Percentiles rank a stretch among this genome's conserved stretches.
phyloP scores from a whole-genome alignment of 1,284 basidiomycete genomes.

The Cutaneotrichosporon spelunceum region DNA sequence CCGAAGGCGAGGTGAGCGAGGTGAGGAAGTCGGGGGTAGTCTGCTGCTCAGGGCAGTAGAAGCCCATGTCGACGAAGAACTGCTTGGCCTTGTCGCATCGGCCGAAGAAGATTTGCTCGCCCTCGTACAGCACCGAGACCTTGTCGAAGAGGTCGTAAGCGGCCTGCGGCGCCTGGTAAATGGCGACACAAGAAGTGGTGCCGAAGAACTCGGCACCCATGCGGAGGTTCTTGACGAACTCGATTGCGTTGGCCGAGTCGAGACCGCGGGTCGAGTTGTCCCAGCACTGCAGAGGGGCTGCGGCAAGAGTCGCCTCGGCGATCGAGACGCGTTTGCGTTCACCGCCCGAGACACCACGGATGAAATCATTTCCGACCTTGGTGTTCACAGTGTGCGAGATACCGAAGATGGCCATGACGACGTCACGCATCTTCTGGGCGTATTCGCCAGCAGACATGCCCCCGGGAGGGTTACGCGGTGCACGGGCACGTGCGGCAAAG shows the following conservation, averaged over 20 bases:
- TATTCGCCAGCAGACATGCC: constrained; percentile 49
- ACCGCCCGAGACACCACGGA: constrained; percentile 57
- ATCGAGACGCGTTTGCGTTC: constrained; percentile 59
- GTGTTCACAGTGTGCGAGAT: constrained; percentile 56
- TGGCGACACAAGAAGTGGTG: constrained; percentile 47
- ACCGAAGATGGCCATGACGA: constrained; percentile 56
- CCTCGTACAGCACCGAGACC: constrained; percentile 71
- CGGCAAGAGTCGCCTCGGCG: constrained; percentile 52
- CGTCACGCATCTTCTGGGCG: constrained; percentile 52
- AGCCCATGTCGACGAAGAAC: constrained; percentile 77
- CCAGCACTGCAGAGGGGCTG: constrained; percentile 51
- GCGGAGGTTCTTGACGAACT: constrained; percentile 57
- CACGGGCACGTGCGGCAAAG: constrained; percentile 45
- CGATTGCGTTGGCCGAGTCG: constrained; percentile 58
- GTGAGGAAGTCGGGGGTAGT: constrained; percentile 60
- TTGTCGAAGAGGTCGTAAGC: constrained; percentile 64
- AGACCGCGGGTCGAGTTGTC: constrained; percentile 58
- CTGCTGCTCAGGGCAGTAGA: constrained; percentile 56
- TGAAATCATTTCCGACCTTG: constrained; percentile 51
- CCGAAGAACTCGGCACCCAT: constrained; percentile 54
- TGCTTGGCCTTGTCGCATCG: constrained; percentile 65
- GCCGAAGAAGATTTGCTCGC: constrained; percentile 79
- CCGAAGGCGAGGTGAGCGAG: constrained; percentile 61
- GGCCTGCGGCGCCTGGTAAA: constrained; percentile 56
- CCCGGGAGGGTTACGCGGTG: constrained; percentile 50